Percentiles rank a stretch among this genome's conserved stretches.
phyloP scores from a whole-genome alignment of 768 basidiomycete genomes.

The Mycena latifolia region DNA sequence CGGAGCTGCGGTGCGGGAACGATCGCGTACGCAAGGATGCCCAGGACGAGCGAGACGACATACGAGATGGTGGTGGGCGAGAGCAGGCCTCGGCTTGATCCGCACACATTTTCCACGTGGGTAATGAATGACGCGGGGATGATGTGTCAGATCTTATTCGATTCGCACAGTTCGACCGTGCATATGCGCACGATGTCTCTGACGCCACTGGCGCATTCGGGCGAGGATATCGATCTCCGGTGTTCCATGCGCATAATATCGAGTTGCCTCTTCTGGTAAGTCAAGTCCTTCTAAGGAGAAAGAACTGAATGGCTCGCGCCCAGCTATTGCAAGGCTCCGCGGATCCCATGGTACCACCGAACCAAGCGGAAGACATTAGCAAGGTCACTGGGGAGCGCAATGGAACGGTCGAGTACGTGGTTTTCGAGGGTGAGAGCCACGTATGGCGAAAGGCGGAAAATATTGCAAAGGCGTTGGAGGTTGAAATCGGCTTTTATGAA shows the following conservation, averaged over 20 bases:
- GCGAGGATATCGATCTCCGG: too few species aligned
- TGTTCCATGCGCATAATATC: constrained; percentile 65
- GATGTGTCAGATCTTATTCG: too few species aligned
- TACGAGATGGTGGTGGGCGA: too few species aligned
- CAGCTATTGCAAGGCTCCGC: constrained; percentile 66
- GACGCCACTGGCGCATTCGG: too few species aligned
- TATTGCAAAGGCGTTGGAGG: constrained; percentile 54
- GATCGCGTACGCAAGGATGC: too few species aligned
- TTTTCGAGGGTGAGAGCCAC: constrained; percentile 66
- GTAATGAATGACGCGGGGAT: too few species aligned
- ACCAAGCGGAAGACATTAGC: constrained; percentile 61
- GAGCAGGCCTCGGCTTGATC: too few species aligned
- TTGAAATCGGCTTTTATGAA: constrained; percentile 57
- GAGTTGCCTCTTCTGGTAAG: constrained; percentile 62
- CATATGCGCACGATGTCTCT: too few species aligned
- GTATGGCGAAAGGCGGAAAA: constrained; percentile 59
- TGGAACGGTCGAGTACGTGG: constrained; percentile 56
- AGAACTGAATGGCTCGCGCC: constrained; percentile 31
- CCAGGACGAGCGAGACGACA: too few species aligned
- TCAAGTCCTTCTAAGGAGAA: not conserved
- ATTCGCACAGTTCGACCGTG: too few species aligned
- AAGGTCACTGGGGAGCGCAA: constrained; percentile 51
- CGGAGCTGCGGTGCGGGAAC: too few species aligned
- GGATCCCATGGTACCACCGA: constrained; percentile 65
- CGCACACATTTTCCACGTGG: too few species aligned